Conservation (phyloP, 768 basidiomycete species). For the Ramaria sp. region DNA sequence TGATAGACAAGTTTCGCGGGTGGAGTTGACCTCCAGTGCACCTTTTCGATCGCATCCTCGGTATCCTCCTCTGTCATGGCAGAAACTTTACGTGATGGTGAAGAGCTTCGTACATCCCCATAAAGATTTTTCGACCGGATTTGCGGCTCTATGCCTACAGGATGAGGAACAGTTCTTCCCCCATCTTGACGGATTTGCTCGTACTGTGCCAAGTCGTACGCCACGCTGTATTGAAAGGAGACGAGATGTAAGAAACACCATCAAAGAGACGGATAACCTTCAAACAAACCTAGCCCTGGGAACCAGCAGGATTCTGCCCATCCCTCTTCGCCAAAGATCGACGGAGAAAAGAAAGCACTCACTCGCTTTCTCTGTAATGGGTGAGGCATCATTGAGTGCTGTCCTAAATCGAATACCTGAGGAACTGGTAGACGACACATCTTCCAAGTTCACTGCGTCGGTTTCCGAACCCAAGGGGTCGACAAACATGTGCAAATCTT, state of each 20-base stretch:
- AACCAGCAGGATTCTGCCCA: slow-evolving; percentile 36
- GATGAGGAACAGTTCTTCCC: background rate
- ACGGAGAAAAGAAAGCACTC: slow-evolving; percentile 38
- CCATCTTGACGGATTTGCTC: slow-evolving; percentile 4
- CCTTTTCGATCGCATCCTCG: too few species aligned
- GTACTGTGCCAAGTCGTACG: slow-evolving; percentile 6
- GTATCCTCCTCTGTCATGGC: too few species aligned
- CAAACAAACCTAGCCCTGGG: slow-evolving; percentile 26
- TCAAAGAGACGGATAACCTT: background rate
- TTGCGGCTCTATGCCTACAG: too few species aligned
- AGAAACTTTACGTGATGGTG: too few species aligned
- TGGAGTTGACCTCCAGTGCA: too few species aligned
- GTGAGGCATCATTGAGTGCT: slow-evolving; percentile 22
- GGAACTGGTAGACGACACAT: too few species aligned
- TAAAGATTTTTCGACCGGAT: too few species aligned
- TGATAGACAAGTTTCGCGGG: too few species aligned
- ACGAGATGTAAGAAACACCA: background rate
- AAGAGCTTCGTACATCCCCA: too few species aligned
- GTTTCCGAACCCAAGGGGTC: background rate
- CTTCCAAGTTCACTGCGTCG: too few species aligned
- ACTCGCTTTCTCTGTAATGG: slow-evolving; percentile 22
- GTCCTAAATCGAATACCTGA: slow-evolving; percentile 21
- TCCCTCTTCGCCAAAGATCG: slow-evolving; percentile 32
- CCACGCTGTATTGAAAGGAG: slow-evolving; percentile 1
- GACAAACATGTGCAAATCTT: background rate